Evolutionary conservation across 192 early-diverging fungal genomes (phyloP).

Genomic region (Backusella psychrophila): DNA sequence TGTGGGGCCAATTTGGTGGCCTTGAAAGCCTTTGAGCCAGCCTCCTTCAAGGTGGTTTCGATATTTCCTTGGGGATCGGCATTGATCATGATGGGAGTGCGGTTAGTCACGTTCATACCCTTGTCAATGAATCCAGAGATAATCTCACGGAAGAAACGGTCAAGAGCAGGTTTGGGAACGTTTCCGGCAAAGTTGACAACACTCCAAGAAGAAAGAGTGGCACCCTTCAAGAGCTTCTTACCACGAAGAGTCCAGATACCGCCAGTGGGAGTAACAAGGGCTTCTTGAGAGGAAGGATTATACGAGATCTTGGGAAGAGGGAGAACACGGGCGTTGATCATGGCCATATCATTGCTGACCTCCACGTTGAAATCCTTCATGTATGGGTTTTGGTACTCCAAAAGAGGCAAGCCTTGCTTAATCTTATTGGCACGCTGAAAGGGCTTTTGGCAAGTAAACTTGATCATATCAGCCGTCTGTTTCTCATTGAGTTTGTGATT

Average conservation of each 20-base stretch:
- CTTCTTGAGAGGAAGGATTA: conserved; percentile 40
- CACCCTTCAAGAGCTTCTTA: conserved; percentile 74
- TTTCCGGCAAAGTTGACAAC: conserved; percentile 72
- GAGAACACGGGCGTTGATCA: conserved; percentile 75
- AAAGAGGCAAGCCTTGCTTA: conserved; percentile 62
- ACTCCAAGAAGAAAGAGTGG: conserved; percentile 74
- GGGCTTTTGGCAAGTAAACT: conserved; percentile 83
- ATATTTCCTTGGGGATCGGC: conserved; percentile 62
- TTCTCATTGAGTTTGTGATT: conserved; percentile 78
- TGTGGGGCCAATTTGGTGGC: conserved; percentile 67
- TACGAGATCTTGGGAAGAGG: conserved; percentile 78
- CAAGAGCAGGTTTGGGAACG: conserved; percentile 50
- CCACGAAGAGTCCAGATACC: conserved; percentile 91
- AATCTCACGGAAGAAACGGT: conserved; percentile 75
- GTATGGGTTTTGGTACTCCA: conserved; percentile 66
- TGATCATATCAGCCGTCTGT: conserved; percentile 94
- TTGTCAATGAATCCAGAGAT: conserved; percentile 71
- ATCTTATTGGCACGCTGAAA: conserved; percentile 80
- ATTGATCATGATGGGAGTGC: conserved; percentile 42
- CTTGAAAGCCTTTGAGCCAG: conserved; percentile 65
- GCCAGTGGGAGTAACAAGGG: conserved; percentile 51
- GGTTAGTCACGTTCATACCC: conserved; percentile 57
- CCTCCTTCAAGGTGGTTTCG: conserved; percentile 61
- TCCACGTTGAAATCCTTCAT: conserved; percentile 74
- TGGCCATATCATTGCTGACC: conserved; percentile 61